Evolutionary conservation across 331 rosid genomes (phyloP).

Genomic region (Ulmus americana): DNA sequence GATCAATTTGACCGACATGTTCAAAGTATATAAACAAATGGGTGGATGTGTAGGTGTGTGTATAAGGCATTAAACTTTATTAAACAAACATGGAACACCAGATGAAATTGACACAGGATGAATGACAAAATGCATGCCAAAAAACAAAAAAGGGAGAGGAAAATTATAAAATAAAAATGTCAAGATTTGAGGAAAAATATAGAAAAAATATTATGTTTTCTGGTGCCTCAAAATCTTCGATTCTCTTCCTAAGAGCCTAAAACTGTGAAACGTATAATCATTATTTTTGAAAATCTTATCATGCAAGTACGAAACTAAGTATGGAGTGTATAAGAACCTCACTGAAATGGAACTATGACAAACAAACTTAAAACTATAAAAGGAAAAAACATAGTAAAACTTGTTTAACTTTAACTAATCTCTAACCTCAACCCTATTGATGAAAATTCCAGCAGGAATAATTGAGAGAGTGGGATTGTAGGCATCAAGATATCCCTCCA

Average conservation of each 20-base stretch:
- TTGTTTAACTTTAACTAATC: conserved; percentile 15
- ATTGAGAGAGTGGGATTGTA: conserved; percentile 60
- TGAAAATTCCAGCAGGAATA: conserved; percentile 84
- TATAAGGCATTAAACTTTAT: not conserved
- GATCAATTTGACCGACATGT: not conserved
- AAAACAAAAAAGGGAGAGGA: too few relatives aligned
- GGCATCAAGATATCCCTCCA: conserved; percentile 90
- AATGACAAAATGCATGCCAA: not conserved
- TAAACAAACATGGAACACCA: not conserved
- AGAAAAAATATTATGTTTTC: too few relatives aligned
- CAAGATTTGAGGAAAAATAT: too few relatives aligned
- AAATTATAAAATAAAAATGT: too few relatives aligned
- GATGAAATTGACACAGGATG: not conserved
- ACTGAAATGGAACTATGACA: not conserved
- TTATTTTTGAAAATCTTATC: not conserved
- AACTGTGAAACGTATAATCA: not conserved
- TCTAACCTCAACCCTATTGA: conserved; percentile 83
- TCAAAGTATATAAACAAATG: too few relatives aligned
- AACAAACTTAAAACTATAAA: not conserved
- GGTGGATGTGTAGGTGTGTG: not conserved
- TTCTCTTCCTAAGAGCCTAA: too few relatives aligned
- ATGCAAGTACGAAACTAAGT: too few relatives aligned
- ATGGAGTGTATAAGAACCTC: not conserved
- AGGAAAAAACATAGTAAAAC: conserved; percentile 12
- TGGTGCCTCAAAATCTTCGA: too few relatives aligned